phyloP scores from a whole-genome alignment of 345 rosid species.

The Acer negundo region DNA sequence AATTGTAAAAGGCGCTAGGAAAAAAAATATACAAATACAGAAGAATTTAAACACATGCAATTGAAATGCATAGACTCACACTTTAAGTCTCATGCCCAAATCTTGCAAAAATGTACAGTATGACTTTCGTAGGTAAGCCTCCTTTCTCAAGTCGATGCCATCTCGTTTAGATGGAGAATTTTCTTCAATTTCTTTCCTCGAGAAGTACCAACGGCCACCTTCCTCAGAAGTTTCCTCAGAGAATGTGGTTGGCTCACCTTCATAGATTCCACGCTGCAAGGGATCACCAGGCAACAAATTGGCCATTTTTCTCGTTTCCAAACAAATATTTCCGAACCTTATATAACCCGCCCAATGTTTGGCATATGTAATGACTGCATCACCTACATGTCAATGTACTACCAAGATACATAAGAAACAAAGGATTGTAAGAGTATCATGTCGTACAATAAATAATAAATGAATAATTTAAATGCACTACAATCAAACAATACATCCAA shows the following conservation, averaged over 20 bases:
- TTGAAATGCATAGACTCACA: conserved; percentile 42
- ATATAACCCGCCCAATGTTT: not conserved
- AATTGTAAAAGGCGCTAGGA: not conserved
- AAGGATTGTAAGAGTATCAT: not conserved
- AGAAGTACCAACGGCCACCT: conserved; percentile 53
- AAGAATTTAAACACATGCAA: conserved; percentile 13
- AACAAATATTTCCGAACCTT: not conserved
- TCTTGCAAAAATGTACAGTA: conserved; percentile 68
- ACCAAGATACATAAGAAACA: conserved; percentile 7
- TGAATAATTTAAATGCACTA: not conserved
- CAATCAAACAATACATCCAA: not conserved
- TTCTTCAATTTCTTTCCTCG: conserved; percentile 58
- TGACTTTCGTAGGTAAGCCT: conserved; percentile 57
- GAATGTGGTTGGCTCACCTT: not conserved
- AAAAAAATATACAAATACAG: not conserved
- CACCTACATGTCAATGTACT: not conserved
- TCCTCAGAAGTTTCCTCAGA: conserved; percentile 12
- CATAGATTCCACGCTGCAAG: conserved; percentile 11
- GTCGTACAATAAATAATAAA: not conserved
- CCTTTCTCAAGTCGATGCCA: conserved; percentile 61
- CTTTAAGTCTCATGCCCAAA: conserved; percentile 69
- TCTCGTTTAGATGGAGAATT: conserved; percentile 58
- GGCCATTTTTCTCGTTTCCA: conserved; percentile 1
- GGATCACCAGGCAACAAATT: conserved; percentile 10
- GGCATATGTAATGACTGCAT: not conserved